Evolutionary conservation across 1,284 basidiomycete genomes (phyloP).

Genomic region (Sphagnurus paluster): DNA sequence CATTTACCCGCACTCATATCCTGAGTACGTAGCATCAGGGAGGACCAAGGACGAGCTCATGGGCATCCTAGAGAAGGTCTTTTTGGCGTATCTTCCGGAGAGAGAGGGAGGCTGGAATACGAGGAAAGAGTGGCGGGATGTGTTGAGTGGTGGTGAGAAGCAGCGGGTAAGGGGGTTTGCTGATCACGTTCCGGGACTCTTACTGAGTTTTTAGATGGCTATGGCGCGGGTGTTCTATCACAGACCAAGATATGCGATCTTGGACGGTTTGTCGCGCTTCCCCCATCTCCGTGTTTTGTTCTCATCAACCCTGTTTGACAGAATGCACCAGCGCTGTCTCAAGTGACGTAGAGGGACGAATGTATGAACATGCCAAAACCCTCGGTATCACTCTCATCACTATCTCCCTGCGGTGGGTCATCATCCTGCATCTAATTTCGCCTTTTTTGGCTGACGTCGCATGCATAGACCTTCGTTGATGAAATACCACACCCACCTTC

Average conservation of each 20-base stretch:
- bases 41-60: slow-evolving; percentile 71
- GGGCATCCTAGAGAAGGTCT: slow-evolving; percentile 76
- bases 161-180: slow-evolving; percentile 62
- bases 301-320: slow-evolving; percentile 27
- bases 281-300: not conserved
- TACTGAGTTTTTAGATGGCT: slow-evolving; percentile 60
- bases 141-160: slow-evolving; percentile 94
- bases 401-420: slow-evolving; percentile 72
- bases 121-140: slow-evolving; percentile 95
- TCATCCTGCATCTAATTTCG: not conserved
- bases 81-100: slow-evolving; percentile 83
- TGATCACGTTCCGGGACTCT: slow-evolving; percentile 1
- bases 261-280: slow-evolving; percentile 57
- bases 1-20: slow-evolving; percentile 85
- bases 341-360: slow-evolving; percentile 92
- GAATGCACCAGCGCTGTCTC: slow-evolving; percentile 97
- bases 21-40: slow-evolving; percentile 61
- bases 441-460: not conserved
- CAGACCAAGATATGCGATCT: slow-evolving; percentile 71
- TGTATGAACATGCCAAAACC: slow-evolving; percentile 95
- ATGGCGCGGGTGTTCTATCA: slow-evolving; percentile 88
- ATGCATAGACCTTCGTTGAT: slow-evolving; percentile 67
- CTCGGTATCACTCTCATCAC: slow-evolving; percentile 93
- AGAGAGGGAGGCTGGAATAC: slow-evolving; percentile 91
- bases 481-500: slow-evolving; percentile 82